Evolutionary conservation across 2,329 filamentous ascomycete genomes (phyloP).

Genomic region (Talaromyces sp.): DNA sequence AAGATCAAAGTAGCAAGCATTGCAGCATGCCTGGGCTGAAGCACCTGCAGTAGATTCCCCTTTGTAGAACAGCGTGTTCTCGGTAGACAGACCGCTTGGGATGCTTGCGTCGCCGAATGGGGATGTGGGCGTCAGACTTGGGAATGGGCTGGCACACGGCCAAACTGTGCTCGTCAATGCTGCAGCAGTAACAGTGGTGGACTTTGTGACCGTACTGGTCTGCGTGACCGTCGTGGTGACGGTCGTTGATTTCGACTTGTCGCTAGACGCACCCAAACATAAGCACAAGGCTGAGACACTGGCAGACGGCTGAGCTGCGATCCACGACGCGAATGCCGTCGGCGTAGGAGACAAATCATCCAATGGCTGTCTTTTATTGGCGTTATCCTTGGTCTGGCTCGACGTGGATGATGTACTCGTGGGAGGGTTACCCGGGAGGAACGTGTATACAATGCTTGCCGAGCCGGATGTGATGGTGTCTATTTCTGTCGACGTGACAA

Average conservation of each 20-base stretch:
- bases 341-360: neutral
- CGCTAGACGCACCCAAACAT: neutral
- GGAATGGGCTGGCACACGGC: conserved; percentile 8
- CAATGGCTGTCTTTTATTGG: neutral
- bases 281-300: neutral
- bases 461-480: conserved; percentile 1
- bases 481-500: neutral
- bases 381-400: neutral
- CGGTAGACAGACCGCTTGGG: neutral
- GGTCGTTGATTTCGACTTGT: neutral
- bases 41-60: neutral
- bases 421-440: conserved; percentile 6
- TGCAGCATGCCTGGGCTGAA: conserved; percentile 9
- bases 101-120: conserved; percentile 5
- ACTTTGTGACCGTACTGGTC: conserved; percentile 1
- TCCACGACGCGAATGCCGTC: neutral
- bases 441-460: conserved; percentile 5
- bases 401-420: neutral
- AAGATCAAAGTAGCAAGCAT: conserved; percentile 9
- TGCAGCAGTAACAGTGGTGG: neutral
- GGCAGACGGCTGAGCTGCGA: neutral
- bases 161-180: conserved; percentile 2
- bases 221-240: neutral
- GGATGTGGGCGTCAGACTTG: conserved; percentile 1
- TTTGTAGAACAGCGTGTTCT: conserved; percentile 1